phyloP scores from a whole-genome alignment of 2,329 filamentous ascomycete genomes.

The Plectosphaerella cucumerina region DNA sequence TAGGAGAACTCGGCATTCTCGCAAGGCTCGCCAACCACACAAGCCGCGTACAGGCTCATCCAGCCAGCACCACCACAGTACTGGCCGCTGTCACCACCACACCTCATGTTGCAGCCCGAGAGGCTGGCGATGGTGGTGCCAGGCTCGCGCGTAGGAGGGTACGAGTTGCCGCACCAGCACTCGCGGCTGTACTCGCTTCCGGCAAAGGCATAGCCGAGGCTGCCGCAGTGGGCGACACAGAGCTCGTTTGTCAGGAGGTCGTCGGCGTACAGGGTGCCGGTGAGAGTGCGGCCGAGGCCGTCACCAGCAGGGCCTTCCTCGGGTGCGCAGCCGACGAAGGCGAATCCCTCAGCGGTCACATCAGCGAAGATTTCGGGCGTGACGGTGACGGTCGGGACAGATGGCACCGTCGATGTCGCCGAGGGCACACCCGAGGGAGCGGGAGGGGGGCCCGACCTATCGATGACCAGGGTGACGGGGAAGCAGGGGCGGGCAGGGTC shows the following conservation, averaged over 20 bases:
- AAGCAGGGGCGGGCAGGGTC: constrained; percentile 2
- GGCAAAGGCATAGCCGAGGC: constrained; percentile 18
- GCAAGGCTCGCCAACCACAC: constrained; percentile 12
- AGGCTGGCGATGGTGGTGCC: constrained; percentile 11
- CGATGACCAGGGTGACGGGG: constrained; percentile 1
- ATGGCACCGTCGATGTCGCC: constrained; percentile 1
- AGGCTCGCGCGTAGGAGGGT: constrained; percentile 20
- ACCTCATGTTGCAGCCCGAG: constrained; percentile 26
- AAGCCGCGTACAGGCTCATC: constrained; percentile 25
- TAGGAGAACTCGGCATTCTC: constrained; percentile 15
- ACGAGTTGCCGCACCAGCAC: constrained; percentile 28
- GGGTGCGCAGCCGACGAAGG: constrained; percentile 20
- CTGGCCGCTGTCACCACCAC: constrained; percentile 25
- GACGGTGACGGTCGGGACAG: constrained; percentile 5
- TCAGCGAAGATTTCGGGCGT: constrained; percentile 12
- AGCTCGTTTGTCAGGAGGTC: constrained; percentile 6
- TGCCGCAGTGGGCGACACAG: constrained; percentile 11
- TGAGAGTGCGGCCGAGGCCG: constrained; percentile 17
- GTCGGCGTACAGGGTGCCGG: constrained; percentile 3
- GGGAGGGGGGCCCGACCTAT: neutral
- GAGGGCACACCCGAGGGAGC: constrained; percentile 5
- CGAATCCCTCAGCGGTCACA: constrained; percentile 16
- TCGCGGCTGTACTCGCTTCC: constrained; percentile 31
- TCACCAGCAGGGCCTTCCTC: constrained; percentile 18
- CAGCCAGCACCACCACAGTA: constrained; percentile 24